phyloP scores from a whole-genome alignment of 108 stramenopile species.

The Pseudonitzschia multiseries region DNA sequence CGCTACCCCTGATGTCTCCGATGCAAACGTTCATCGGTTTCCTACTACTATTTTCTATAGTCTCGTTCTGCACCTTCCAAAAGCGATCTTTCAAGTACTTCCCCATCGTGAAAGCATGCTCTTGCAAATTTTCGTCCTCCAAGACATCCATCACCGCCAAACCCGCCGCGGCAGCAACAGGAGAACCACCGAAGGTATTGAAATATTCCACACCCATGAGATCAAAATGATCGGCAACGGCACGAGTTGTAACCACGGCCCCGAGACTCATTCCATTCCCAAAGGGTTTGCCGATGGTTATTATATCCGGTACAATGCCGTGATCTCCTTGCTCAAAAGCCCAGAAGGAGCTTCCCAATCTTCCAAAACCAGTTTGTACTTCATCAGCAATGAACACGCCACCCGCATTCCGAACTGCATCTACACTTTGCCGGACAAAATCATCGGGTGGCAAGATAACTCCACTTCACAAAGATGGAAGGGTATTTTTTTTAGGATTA shows the following conservation, averaged over 20 bases:
- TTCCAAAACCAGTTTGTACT: constrained; percentile 96
- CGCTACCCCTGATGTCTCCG: constrained; percentile 92
- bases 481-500: neutral
- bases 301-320: constrained; percentile 91
- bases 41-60: neutral
- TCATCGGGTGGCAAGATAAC: constrained; percentile 84
- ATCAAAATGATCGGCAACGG: constrained; percentile 84
- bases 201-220: constrained; percentile 91
- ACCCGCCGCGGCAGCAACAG: constrained; percentile 88
- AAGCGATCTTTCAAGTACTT: constrained; percentile 60
- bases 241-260: constrained; percentile 80
- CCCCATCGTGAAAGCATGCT: constrained; percentile 78
- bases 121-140: constrained; percentile 70
- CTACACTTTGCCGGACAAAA: constrained; percentile 66
- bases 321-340: constrained; percentile 82
- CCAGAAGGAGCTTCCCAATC: constrained; percentile 87
- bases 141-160: constrained; percentile 85
- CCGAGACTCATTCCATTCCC: constrained; percentile 96
- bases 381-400: constrained; percentile 98
- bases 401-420: constrained; percentile 79
- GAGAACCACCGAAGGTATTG: constrained; percentile 96
- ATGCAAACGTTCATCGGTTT: constrained; percentile 41
- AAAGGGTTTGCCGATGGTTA: constrained; percentile 96
- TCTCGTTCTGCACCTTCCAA: constrained; percentile 31
- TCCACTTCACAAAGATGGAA: constrained; percentile 39